Base-by-base conservation (phyloP, 441 rosid species). In the Manihot esculenta region DNA sequence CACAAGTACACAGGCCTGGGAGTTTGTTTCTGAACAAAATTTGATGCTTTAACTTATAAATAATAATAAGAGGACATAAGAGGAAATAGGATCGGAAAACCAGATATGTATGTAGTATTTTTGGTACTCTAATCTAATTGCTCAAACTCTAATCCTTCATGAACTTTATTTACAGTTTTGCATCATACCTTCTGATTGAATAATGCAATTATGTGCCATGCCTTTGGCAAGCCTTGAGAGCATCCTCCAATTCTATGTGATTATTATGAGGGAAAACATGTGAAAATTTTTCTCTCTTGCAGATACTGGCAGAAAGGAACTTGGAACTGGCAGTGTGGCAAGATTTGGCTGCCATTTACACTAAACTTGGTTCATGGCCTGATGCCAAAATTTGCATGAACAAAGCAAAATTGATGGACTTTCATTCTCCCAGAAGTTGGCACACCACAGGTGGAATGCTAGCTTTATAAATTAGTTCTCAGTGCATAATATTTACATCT, bases 261-360 rank as follows among this genome's bases (percentile, higher is more conserved):
- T 24, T 68, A 49, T 17, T 47, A 5, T 26, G 66, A 45, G 13
- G 26, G 55, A 57, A 7, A 58, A 23, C 45, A 33, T 14, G 33
- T 58, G 53, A 44, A 76, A 26, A 38, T 57, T 64, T 57, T 41
- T 74, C 77, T 50, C 49, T 59, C 72, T 78, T 50, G 44, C 84
- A 92, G 99, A 78, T 49, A 69, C 57, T 64, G 69, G 74, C 66
- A 21, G 84, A 78, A 63, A 81, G 79, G 76, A 84, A 80, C 21
- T 72, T 82, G 78, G 99, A 92, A 84, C 74, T 75, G 27, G 85
- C 81, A 68, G 86, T 88, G 33, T 95, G 99, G 99, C 92, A 87
- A 78, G 92, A 95, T 81, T 82, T 95, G 77, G 87, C 93, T 23
- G 62, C 75, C 27, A 79, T 93, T 74, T 93, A 93, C 26, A 72